Conservation (phyloP, 2,329 filamentous ascomycete species). For the Grosmannia penicillata region DNA sequence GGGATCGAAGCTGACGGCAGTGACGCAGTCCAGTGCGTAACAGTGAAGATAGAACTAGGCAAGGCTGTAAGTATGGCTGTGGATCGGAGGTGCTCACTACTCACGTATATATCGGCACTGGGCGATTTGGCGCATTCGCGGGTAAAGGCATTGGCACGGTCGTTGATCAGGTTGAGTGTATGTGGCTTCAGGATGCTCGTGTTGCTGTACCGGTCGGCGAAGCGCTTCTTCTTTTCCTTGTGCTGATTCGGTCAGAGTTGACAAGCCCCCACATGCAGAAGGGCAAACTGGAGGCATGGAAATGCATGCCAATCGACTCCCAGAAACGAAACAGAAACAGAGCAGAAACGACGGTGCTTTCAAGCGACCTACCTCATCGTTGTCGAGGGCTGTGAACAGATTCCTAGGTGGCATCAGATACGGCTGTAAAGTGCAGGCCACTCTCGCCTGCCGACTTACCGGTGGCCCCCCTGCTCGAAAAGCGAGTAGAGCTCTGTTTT, state of each 20-base stretch:
- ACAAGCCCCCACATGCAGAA: too few relatives aligned
- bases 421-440: too few relatives aligned
- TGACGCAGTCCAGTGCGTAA: conserved; percentile 7
- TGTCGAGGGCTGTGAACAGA: conserved; percentile 3
- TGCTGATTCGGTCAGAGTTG: background rate
- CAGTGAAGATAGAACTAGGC: conserved; percentile 4
- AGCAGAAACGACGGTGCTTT: background rate
- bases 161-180: conserved; percentile 1
- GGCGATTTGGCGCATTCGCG: background rate
- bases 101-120: conserved; percentile 5
- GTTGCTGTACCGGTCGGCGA: conserved; percentile 6
- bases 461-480: conserved; percentile 3
- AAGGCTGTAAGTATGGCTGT: background rate
- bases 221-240: conserved; percentile 2
- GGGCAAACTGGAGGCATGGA: too few relatives aligned
- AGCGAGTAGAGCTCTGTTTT: conserved; percentile 6
- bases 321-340: too few relatives aligned
- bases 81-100: background rate
- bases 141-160: conserved; percentile 5
- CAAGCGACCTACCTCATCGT: conserved; percentile 3
- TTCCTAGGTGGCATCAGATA: conserved; percentile 1
- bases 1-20: conserved; percentile 4
- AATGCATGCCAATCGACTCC: too few relatives aligned
- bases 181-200: background rate
- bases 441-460: background rate